Conservation (phyloP, 1,284 basidiomycete genomes). For the Lignosus rhinocerotis region DNA sequence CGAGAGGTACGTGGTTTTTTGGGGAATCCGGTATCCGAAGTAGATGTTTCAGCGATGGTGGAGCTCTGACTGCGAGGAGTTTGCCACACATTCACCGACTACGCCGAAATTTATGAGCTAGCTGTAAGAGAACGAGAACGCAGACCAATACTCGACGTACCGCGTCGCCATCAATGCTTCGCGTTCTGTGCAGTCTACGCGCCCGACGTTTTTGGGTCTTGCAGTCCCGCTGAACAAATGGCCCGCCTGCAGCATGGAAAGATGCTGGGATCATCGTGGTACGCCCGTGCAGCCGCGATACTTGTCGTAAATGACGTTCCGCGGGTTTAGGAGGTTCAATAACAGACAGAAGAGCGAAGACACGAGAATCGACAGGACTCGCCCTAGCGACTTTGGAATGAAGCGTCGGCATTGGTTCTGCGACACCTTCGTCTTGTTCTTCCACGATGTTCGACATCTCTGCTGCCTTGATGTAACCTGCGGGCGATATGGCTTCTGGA, state of each 20-base stretch:
- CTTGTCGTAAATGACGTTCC: neutral
- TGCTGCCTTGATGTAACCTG: too few relatives aligned
- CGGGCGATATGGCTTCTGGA: too few relatives aligned
- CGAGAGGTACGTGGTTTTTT: neutral
- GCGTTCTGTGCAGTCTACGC: neutral
- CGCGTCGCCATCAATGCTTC: neutral
- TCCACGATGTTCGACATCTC: neutral
- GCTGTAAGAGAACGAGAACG: neutral
- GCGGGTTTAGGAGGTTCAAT: neutral
- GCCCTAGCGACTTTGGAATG: neutral
- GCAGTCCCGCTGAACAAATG: neutral
- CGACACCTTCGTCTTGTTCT: neutral
- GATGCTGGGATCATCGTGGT: neutral
- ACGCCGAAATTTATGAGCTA: neutral
- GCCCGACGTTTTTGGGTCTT: neutral
- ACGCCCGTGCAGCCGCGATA: neutral
- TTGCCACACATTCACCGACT: neutral
- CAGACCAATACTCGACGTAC: neutral
- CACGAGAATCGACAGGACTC: neutral
- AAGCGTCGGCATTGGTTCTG: neutral
- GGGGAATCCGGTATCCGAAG: neutral
- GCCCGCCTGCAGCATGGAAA: neutral
- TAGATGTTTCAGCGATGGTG: neutral
- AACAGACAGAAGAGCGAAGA: neutral
- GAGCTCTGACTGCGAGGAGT: neutral